These are phyloP conservation scores for Coemansia umbellata DNA, from an alignment of 192 early-diverging fungal genomes.

Conservation along the genomic window DNA sequence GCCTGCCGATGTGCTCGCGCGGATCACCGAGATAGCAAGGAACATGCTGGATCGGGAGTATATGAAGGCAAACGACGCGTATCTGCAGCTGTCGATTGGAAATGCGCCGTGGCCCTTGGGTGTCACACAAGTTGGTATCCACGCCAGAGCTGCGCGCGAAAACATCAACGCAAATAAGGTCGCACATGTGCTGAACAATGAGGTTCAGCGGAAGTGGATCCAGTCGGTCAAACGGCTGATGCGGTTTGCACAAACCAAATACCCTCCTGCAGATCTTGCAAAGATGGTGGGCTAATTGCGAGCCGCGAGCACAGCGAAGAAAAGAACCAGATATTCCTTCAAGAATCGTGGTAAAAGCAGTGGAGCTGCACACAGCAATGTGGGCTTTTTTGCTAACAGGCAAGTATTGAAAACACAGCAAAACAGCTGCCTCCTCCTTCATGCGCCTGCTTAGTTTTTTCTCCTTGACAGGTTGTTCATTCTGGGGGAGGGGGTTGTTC, in stretches of 20 bases:
- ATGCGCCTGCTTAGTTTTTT: too few relatives aligned
- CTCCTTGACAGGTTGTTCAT: too few relatives aligned
- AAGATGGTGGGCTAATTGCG: constrained; percentile 48
- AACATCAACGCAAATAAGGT: constrained; percentile 94
- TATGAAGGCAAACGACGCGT: constrained; percentile 87
- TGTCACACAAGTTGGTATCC: constrained; percentile 95
- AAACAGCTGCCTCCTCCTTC: too few relatives aligned
- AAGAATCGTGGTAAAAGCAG: too few relatives aligned
- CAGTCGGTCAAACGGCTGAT: constrained; percentile 95
- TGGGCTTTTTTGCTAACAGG: too few relatives aligned
- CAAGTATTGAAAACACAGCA: too few relatives aligned
- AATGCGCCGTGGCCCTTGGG: constrained; percentile 99
- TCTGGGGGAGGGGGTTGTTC: too few relatives aligned
- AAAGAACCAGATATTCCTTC: too few relatives aligned
- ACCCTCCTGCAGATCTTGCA: constrained; percentile 71
- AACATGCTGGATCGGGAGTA: constrained; percentile 85
- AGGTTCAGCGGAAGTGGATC: constrained; percentile 97
- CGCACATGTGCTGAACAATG: constrained; percentile 96
- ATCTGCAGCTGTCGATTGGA: constrained; percentile 90
- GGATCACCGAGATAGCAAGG: constrained; percentile 88
- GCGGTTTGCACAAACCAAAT: constrained; percentile 90
- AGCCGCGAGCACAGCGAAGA: too few relatives aligned
- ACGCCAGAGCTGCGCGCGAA: constrained; percentile 93
- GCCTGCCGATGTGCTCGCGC: constrained; percentile 80
- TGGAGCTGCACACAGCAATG: too few relatives aligned